These are phyloP conservation scores for Triticum dicoccoides DNA, from an alignment of 176 grass and related monocot genomes.

Conservation along the genomic window DNA sequence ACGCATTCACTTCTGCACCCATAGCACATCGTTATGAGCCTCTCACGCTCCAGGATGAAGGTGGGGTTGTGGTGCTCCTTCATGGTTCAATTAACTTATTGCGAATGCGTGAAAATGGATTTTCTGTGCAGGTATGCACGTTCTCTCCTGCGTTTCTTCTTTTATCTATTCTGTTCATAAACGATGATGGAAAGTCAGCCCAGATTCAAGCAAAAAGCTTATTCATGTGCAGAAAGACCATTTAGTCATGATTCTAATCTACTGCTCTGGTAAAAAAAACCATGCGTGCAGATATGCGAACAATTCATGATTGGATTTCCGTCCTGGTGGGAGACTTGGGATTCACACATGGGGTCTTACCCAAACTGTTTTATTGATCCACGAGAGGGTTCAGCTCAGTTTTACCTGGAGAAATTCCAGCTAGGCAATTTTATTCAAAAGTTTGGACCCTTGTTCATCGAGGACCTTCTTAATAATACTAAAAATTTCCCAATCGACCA, in stretches of 20 bases:
- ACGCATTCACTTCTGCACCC: neutral
- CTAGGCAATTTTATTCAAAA: neutral
- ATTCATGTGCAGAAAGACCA: neutral
- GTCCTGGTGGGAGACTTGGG: conserved; percentile 23
- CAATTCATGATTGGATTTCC: conserved; percentile 31
- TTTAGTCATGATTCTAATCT: neutral
- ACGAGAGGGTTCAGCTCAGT: neutral
- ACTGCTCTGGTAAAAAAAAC: neutral
- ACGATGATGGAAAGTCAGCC: neutral
- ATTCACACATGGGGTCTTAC: neutral
- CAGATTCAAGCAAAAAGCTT: neutral
- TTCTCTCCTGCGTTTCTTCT: neutral
- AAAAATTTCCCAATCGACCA: neutral
- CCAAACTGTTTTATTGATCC: neutral
- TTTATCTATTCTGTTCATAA: neutral
- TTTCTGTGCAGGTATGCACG: neutral
- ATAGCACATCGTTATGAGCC: neutral
- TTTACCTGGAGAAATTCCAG: conserved; percentile 28
- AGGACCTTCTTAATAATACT: neutral
- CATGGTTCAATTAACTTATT: neutral
- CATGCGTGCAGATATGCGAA: conserved; percentile 29
- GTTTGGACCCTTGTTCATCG: neutral
- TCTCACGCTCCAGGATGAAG: conserved; percentile 6
- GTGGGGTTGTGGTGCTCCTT: conserved; percentile 13
- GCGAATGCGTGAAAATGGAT: conserved; percentile 1